These are phyloP conservation scores for Symmetrospora coprosmae DNA, from an alignment of 768 basidiomycete species.

Conservation along the genomic window DNA sequence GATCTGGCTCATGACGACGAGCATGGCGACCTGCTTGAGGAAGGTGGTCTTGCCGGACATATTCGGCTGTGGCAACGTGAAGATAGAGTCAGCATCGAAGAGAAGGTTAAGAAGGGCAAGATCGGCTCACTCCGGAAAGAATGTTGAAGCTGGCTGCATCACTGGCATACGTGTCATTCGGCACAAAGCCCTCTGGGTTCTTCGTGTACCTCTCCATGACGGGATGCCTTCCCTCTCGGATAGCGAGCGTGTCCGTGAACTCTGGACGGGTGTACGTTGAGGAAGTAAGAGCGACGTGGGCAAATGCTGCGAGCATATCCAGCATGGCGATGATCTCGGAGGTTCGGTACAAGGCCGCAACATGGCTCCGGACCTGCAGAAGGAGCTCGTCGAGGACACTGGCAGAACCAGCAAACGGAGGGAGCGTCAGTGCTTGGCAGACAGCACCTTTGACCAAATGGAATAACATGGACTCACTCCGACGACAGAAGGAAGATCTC, in stretches of 20 bases:
- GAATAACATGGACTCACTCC: constrained; percentile 41
- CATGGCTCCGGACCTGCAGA: constrained; percentile 42
- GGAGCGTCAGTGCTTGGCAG: not conserved
- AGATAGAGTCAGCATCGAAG: no score
- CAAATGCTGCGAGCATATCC: constrained; percentile 61
- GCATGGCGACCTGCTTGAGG: constrained; percentile 67
- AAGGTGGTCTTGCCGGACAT: constrained; percentile 66
- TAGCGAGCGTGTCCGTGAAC: constrained; percentile 22
- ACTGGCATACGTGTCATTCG: constrained; percentile 82
- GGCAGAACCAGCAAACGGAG: not conserved
- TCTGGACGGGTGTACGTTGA: constrained; percentile 22
- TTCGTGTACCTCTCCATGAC: constrained; percentile 15
- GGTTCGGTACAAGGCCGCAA: constrained; percentile 73
- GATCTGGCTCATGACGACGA: constrained; percentile 64
- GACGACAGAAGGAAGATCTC: constrained; percentile 77
- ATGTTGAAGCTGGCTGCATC: constrained; percentile 76
- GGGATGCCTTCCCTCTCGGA: constrained; percentile 25
- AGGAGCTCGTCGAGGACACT: not conserved
- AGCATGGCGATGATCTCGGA: constrained; percentile 81
- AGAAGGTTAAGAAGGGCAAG: not conserved
- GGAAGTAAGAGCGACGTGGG: not conserved
- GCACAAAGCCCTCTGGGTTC: constrained; percentile 45
- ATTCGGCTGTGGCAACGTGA: not conserved
- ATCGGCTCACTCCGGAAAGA: constrained; percentile 38
- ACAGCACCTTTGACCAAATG: not conserved